Evolutionary conservation across 495 filamentous ascomycete species (phyloP), one percentile per base, ranked within the genome.

Genomic region (Penicillium coffeae): DNA sequence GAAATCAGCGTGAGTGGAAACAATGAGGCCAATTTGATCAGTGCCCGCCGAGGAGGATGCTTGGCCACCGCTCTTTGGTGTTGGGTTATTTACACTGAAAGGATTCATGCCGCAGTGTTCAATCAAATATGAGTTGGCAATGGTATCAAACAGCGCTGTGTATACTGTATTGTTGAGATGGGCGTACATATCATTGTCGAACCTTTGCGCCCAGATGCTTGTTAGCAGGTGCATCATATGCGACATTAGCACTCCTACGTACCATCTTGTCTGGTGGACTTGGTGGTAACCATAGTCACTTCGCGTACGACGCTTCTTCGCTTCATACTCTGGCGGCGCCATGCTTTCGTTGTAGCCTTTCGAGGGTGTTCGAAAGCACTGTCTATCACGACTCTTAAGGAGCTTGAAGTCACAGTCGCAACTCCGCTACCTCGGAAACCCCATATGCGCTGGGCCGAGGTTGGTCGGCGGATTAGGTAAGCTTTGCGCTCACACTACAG

Each of bases 101-200:
- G 90, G 93, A 45, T 85, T 72, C 50, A 93, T 79, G 16, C 78
- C 80, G 64, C 90, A 95, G 47, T 88, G 69, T 27, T 84, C 72
- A 45, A 95, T 90, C 4, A 98, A 79, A 64, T 93, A 98, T 36
- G 83, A 75, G 71, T 96, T 98, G 57, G 94, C 83, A 52, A 96
- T 82, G 4, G 88, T 90, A 72, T 98, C 92, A 69, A 83, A 82
- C 34, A 93, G 77, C 55, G 84, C 81, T 50, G 86, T 85, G 69
- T 95, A 94, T 33, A 94, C 75, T 39, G 81, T 83, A 59, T 94
- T 93, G 66, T 93, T 94, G 52, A 87, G 78, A 55, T 95, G 89
- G 37, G 84, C 78, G 67, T 96, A 97, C 87, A 95, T 93, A 71
- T 96, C 92, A 59, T 96, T 96, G 66, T 98, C 93, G 60, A 77